A percentile compares a stretch with the other conserved stretches of the same genome.
Conservation (phyloP, 2,329 filamentous ascomycete species). For the Fusarium liriodendri region DNA sequence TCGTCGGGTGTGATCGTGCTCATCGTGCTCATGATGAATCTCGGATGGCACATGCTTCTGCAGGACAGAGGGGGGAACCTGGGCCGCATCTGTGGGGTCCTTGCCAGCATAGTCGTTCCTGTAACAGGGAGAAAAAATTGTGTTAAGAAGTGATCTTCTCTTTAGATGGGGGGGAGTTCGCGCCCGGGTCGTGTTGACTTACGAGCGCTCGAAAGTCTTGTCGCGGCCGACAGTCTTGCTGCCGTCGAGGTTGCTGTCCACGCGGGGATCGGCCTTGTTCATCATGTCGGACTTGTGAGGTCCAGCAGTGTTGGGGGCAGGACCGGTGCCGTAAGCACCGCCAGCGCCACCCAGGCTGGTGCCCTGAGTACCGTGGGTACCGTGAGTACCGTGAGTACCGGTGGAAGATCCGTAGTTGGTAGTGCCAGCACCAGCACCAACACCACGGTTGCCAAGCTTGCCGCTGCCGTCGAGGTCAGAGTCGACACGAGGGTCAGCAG, state of each 20-base stretch:
- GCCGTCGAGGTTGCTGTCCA: constrained; percentile 64
- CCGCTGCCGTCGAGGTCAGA: constrained; percentile 59
- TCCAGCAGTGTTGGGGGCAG: constrained; percentile 51
- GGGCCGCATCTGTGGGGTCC: constrained; percentile 67
- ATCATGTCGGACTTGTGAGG: constrained; percentile 59
- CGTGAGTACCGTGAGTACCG: background rate
- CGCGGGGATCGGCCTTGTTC: constrained; percentile 65
- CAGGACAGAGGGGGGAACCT: constrained; percentile 67
- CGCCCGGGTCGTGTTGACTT: constrained; percentile 39
- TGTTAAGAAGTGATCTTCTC: constrained; percentile 27
- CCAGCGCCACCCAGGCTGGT: constrained; percentile 16
- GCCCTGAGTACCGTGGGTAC: constrained; percentile 20
- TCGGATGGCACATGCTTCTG: constrained; percentile 58
- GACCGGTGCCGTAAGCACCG: constrained; percentile 50
- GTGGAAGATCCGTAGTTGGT: background rate
- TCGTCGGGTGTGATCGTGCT: constrained; percentile 57
- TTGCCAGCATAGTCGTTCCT: constrained; percentile 40
- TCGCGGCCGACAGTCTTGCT: constrained; percentile 61
- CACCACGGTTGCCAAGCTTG: constrained; percentile 37
- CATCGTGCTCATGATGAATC: constrained; percentile 57
- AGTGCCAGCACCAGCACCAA: constrained; percentile 2
- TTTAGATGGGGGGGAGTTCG: background rate
- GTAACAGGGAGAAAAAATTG: background rate
- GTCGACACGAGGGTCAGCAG: constrained; percentile 64
- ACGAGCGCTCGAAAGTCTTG: constrained; percentile 57